These are phyloP conservation scores for Jaapia argillacea DNA, from an alignment of 768 basidiomycete species.

Conservation along the genomic window DNA sequence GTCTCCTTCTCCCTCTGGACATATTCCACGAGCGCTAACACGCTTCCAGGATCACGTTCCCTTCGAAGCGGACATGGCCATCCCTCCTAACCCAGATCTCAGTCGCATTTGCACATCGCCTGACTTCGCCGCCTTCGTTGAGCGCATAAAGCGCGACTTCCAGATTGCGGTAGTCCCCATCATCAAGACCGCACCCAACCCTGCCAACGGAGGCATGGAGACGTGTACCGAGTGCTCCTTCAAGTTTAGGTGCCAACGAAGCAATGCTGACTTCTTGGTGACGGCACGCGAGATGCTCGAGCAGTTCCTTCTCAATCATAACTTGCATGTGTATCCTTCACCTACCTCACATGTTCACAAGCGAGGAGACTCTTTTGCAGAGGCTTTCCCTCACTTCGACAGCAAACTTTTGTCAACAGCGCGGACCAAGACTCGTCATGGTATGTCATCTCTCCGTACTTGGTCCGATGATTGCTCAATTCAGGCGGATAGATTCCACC, in stretches of 20 bases:
- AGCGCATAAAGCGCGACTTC: slow-evolving; percentile 87
- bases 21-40: slow-evolving; percentile 2
- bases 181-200: slow-evolving; percentile 37
- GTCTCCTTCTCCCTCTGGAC: slow-evolving; percentile 18
- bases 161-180: slow-evolving; percentile 86
- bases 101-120: slow-evolving; percentile 61
- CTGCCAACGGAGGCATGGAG: slow-evolving; percentile 43
- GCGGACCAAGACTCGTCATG: slow-evolving; percentile 51
- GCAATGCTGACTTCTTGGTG: slow-evolving; percentile 87
- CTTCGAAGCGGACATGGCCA: slow-evolving; percentile 90
- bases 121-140: slow-evolving; percentile 82
- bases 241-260: slow-evolving; percentile 92
- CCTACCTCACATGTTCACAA: slow-evolving; percentile 73
- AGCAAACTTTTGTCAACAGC: slow-evolving; percentile 85
- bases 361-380: slow-evolving; percentile 86
- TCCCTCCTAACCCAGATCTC: slow-evolving; percentile 78
- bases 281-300: slow-evolving; percentile 90
- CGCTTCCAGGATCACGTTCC: slow-evolving; percentile 82
- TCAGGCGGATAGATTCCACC: slow-evolving; percentile 48
- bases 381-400: slow-evolving; percentile 94
- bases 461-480: slow-evolving; percentile 8
- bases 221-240: slow-evolving; percentile 74
- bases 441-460: slow-evolving; percentile 17
- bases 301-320: slow-evolving; percentile 79
- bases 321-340: slow-evolving; percentile 74